These are phyloP conservation scores for Coemansia sp. DNA, from an alignment of 192 early-diverging fungal species.

Conservation along the genomic window DNA sequence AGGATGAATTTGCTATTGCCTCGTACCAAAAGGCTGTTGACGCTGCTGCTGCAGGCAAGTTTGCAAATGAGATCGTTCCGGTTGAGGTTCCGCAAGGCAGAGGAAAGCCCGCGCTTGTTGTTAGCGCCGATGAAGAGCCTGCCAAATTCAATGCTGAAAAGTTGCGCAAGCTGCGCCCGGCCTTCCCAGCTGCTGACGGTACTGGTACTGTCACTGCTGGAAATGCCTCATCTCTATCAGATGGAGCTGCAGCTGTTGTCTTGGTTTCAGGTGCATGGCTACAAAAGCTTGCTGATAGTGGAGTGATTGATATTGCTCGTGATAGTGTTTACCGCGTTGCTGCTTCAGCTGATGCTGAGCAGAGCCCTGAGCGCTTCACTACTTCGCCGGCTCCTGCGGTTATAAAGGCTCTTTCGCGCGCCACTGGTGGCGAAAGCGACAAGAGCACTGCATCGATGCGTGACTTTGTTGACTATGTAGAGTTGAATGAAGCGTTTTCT, in stretches of 20 bases:
- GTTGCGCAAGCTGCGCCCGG: constrained; percentile 81
- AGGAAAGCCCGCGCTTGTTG: constrained; percentile 62
- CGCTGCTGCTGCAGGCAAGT: constrained; percentile 59
- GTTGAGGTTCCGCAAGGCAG: constrained; percentile 66
- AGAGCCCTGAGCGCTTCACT: constrained; percentile 71
- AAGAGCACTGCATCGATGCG: constrained; percentile 48
- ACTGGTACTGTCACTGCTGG: constrained; percentile 88
- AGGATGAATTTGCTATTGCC: constrained; percentile 73
- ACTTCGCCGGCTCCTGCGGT: constrained; percentile 74
- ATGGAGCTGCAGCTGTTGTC: constrained; percentile 74
- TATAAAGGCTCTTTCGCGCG: constrained; percentile 70
- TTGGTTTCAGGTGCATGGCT: constrained; percentile 66
- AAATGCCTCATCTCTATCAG: constrained; percentile 78
- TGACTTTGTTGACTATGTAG: constrained; percentile 71
- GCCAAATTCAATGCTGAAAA: constrained; percentile 80
- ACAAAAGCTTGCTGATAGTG: constrained; percentile 37
- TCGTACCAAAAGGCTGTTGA: constrained; percentile 77
- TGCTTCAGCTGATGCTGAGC: constrained; percentile 74
- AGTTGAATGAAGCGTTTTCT: constrained; percentile 85
- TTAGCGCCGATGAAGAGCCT: constrained; percentile 64
- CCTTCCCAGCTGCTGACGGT: constrained; percentile 70
- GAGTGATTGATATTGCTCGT: constrained; percentile 24
- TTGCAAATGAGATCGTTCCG: constrained; percentile 69
- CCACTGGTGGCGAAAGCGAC: constrained; percentile 42
- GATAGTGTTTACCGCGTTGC: constrained; percentile 54